These are phyloP conservation scores for Prinsepia uniflora DNA, from an alignment of 306 rosid species.

Conservation along the genomic window DNA sequence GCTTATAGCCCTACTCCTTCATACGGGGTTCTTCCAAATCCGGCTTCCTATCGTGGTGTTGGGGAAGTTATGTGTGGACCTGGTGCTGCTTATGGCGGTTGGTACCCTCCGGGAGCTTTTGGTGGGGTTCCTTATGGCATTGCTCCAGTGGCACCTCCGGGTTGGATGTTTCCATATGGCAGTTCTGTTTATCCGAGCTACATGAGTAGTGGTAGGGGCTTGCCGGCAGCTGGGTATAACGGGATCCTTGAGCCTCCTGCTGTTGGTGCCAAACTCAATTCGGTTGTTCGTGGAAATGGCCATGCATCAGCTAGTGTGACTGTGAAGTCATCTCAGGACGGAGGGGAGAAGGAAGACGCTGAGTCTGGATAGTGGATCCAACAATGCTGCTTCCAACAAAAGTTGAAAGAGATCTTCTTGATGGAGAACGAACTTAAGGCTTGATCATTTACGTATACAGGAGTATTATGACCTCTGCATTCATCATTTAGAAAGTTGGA, in stretches of 20 bases:
- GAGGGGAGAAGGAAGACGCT: conserved; percentile 31
- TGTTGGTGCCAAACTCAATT: conserved; percentile 33
- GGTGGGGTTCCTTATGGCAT: conserved; percentile 43
- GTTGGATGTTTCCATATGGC: conserved; percentile 39
- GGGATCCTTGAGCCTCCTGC: conserved; percentile 30
- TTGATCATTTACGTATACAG: conserved; percentile 8
- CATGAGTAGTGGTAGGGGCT: conserved; percentile 40
- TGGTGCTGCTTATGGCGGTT: conserved; percentile 36
- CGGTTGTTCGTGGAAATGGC: conserved; percentile 29
- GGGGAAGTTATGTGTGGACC: conserved; percentile 41
- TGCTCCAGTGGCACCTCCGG: conserved; percentile 40
- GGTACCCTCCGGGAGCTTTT: conserved; percentile 52
- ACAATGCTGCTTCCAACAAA: conserved; percentile 32
- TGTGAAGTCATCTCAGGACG: conserved; percentile 26
- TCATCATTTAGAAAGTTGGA: conserved; percentile 1
- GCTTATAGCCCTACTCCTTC: conserved; percentile 27
- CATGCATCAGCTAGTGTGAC: conserved; percentile 26
- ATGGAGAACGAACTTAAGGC: not conserved
- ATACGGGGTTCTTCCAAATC: conserved; percentile 30
- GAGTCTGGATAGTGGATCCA: conserved; percentile 33
- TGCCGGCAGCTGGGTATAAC: conserved; percentile 30
- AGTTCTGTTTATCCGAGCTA: conserved; percentile 27
- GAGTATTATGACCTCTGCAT: conserved; percentile 37
- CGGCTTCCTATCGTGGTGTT: conserved; percentile 32
- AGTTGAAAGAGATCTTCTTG: conserved; percentile 14